phyloP scores from a whole-genome alignment of 177 flowering plant species.

The Telopea speciosissima region DNA sequence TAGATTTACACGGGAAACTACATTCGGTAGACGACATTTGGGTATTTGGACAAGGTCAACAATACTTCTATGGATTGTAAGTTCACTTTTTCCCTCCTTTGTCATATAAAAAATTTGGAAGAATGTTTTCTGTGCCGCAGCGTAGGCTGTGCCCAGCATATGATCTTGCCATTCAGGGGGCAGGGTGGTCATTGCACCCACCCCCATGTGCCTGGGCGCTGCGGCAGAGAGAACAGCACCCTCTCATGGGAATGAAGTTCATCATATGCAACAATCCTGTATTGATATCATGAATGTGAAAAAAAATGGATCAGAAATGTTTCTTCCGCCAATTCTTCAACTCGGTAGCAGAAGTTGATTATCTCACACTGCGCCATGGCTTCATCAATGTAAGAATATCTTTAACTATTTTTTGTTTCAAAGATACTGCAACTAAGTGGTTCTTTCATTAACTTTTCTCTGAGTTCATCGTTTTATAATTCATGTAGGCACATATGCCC shows the following conservation, averaged over 20 bases:
- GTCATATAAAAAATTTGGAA: too few relatives aligned
- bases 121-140: too few relatives aligned
- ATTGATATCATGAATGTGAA: neutral
- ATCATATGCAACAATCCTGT: too few relatives aligned
- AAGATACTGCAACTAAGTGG: neutral
- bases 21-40: neutral
- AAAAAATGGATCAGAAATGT: slow-evolving; percentile 34
- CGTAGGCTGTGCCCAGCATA: too few relatives aligned
- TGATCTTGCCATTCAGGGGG: too few relatives aligned
- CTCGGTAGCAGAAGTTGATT: slow-evolving; percentile 56
- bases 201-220: too few relatives aligned
- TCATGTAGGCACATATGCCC: slow-evolving; percentile 44
- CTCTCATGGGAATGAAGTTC: too few relatives aligned
- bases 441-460: neutral
- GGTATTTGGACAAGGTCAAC: neutral
- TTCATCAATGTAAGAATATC: slow-evolving; percentile 35
- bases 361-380: slow-evolving; percentile 54
- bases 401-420: neutral
- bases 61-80: neutral
- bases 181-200: too few relatives aligned
- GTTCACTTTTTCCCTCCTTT: neutral
- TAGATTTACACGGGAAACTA: neutral
- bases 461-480: neutral
- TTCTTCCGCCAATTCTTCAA: slow-evolving; percentile 52
- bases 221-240: too few relatives aligned